Conservation (phyloP, 176 grass and related monocot genomes). For the Tuctoria greenei region DNA sequence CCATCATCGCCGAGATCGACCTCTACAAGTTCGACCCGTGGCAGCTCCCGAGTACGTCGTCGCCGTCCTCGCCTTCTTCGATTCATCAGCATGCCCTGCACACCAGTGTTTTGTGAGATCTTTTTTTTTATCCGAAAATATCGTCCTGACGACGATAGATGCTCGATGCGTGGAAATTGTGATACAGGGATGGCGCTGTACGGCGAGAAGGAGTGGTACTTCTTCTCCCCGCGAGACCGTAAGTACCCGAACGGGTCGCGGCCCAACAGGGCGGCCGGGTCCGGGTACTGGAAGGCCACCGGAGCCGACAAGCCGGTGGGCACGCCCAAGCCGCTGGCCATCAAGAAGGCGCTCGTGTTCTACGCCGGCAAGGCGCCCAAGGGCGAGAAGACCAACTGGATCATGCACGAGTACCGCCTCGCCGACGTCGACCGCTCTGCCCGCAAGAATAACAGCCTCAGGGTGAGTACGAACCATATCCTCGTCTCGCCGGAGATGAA, state of each 20-base stretch:
- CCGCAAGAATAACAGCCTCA: slow-evolving; percentile 78
- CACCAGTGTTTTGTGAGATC: no score
- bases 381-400: slow-evolving; percentile 98
- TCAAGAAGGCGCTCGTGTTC: slow-evolving; percentile 93
- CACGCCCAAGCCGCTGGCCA: slow-evolving; percentile 63
- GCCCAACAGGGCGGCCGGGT: slow-evolving; percentile 73
- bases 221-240: slow-evolving; percentile 88
- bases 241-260: slow-evolving; percentile 89
- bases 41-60: slow-evolving; percentile 64
- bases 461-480: slow-evolving; percentile 39
- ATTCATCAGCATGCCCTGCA: no score
- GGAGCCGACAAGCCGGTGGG: slow-evolving; percentile 84
- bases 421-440: slow-evolving; percentile 69
- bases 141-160: not conserved
- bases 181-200: slow-evolving; percentile 72
- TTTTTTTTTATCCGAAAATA: not conserved
- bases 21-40: slow-evolving; percentile 96
- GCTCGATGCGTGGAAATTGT: not conserved
- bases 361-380: slow-evolving; percentile 86
- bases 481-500: not conserved
- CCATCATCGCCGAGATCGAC: slow-evolving; percentile 93
- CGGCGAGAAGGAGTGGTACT: slow-evolving; percentile 96
- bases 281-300: slow-evolving; percentile 93
- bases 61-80: no score
- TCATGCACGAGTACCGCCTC: slow-evolving; percentile 99